Evolutionary conservation across 2,329 filamentous ascomycete genomes (phyloP), one percentile per base, ranked within the genome.

Genomic region (Zymoseptoria tritici): DNA sequence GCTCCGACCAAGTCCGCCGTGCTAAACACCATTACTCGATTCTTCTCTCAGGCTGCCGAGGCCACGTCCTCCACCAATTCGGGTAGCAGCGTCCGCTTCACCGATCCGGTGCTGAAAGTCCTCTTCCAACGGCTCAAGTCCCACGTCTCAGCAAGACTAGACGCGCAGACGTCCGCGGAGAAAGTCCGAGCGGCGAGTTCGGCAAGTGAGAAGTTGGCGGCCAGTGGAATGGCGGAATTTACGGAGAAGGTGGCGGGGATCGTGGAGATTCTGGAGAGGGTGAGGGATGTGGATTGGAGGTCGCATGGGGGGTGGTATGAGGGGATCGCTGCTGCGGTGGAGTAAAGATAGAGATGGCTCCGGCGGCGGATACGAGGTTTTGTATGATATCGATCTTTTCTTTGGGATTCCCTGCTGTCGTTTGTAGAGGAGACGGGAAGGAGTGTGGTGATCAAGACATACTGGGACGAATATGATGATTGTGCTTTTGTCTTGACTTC

Each of bases 241-340:
- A 85, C 88, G 16, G 82, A 83, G 26, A 83, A 81, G 61, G 84
- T 91, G 13, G 80, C 86, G 31, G 83, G 84, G 54, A 86, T 91
- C 66, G 85, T 89, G 7, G 87, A 90, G 36, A 79, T 86, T 68
- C 75, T 91, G 61, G 80, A 82, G 50, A 81, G 82, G 69, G 80
- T 91, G 3, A 85, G 85, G 13, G 77, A 77, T 4, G 85, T 91
- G 4, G 88, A 91, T 70, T 80, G 85, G 63, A 85, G 83, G 62
- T 81, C 84, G 7, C 88, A 91, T 72, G 83, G 83, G 11, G 69
- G 76, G 51, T 90, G 87, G 86, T 91, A 89, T 79, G 87, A 90
- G 73, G 75, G 79, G 52, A 81, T 89, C 62, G 83, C 84, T 0
- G 79, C 80, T 62, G 83, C 81, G 71, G 78, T 84, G 62, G 74